Evolutionary conservation across 805 yeast genomes (phyloP), one percentile per base, ranked within the genome.

Genomic region (Candida montana): DNA sequence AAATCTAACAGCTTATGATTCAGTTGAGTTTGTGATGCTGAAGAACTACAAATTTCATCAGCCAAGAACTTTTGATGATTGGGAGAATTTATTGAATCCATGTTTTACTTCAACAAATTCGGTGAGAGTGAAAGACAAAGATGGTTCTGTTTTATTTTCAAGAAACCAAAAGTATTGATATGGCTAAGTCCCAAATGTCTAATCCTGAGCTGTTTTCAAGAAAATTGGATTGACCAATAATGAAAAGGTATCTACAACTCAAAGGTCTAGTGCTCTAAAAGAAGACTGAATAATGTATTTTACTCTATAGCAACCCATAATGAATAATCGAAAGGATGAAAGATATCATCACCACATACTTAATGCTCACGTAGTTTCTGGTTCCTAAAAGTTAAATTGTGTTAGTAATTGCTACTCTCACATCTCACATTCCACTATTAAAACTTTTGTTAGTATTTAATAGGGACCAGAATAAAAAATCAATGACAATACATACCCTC

Each of bases 61-160:
- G 7, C 55, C 63, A 23, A 55, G 71, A 48, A 53, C 62, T 1
- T 57, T 64, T 36, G 50, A 57, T 23, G 71, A 67, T 41, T 67
- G 71, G 72, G 67, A 59, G 33, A 36, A 53, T 8, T 44, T 68
- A 11, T 39, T 68, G 7, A 44, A 49, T 13, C 67, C 69, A 0
- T 63, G 67, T 12, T 55, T 68, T 19, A 60, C 63, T 16, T 55
- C 55, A 1, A 45, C 52, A 12, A 65, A 61, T 11, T 61, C 65
- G 3, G 52, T 64, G 9, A 59, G 62, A 37, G 69, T 67, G 1
- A 54, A 58, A 35, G 70, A 62, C 41, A 59, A 48, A 33, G 66
- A 62, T 51, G 69, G 64, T n/a, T 54, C 71, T 49, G 65, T 74
- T 46, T 66, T 68, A 38, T 71, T 70, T 45, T 57, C 69, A 11